Conservation (phyloP, 2,329 filamentous ascomycete genomes). For the Penicillium digitatum region DNA sequence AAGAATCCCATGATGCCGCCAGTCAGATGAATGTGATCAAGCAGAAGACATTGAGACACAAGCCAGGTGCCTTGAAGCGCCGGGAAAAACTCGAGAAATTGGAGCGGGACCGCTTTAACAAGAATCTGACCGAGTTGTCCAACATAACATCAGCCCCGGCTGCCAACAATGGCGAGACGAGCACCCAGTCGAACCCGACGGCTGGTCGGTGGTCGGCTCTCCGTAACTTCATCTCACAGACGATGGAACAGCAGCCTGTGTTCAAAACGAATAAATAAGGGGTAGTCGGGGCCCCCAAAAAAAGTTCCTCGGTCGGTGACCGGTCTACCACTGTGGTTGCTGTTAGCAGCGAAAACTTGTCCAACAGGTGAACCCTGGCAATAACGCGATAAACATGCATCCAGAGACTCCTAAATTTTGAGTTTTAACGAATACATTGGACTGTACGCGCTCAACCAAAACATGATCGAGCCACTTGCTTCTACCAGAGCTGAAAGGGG, state of each 20-base stretch:
- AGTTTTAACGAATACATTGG: background rate
- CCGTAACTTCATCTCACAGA: constrained; percentile 76
- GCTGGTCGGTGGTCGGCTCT: constrained; percentile 73
- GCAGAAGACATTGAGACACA: constrained; percentile 69
- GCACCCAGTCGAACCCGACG: constrained; percentile 35
- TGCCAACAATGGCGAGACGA: constrained; percentile 23
- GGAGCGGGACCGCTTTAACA: constrained; percentile 80
- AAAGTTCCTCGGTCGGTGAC: background rate
- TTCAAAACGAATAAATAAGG: constrained; percentile 50
- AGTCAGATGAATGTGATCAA: constrained; percentile 64
- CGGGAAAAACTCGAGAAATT: constrained; percentile 74
- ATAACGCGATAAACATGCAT: background rate
- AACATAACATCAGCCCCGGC: constrained; percentile 31
- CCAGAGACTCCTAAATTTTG: background rate
- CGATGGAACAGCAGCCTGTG: constrained; percentile 82
- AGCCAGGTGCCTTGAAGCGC: constrained; percentile 75
- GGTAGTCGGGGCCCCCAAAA: background rate
- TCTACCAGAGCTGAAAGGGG: background rate
- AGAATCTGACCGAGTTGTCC: constrained; percentile 73
- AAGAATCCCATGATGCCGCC: constrained; percentile 44
- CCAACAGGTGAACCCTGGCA: background rate
- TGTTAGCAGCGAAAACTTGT: background rate
- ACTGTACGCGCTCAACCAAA: background rate
- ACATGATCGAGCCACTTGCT: background rate
- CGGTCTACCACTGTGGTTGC: background rate